Evolutionary conservation across 441 rosid species (phyloP).

Genomic region (Corymbia citriodora): DNA sequence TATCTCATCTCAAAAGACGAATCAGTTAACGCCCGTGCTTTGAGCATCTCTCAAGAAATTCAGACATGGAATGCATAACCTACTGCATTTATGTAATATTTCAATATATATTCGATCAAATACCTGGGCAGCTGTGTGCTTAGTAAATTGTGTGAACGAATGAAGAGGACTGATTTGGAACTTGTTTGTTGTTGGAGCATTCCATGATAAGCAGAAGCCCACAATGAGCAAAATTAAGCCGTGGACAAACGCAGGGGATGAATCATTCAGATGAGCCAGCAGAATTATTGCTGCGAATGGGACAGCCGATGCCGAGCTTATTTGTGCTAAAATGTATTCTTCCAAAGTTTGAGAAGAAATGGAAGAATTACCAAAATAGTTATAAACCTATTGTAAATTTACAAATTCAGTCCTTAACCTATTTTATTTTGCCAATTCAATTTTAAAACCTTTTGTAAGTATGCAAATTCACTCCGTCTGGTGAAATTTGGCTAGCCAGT

Average conservation of each 20-base stretch:
- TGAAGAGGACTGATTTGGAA: not conserved
- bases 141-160: not conserved
- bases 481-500: too few species aligned
- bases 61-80: not conserved
- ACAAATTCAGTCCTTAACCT: too few species aligned
- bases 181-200: not conserved
- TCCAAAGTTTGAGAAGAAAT: not conserved
- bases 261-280: not conserved
- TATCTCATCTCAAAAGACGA: not conserved
- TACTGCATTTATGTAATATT: too few species aligned
- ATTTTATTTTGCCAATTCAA: too few species aligned
- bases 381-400: too few species aligned
- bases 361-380: too few species aligned
- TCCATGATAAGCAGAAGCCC: not conserved
- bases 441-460: too few species aligned
- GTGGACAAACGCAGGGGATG: not conserved
- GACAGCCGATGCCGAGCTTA: not conserved
- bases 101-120: not conserved
- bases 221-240: not conserved
- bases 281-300: not conserved
- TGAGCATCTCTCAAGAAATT: not conserved
- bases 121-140: not conserved
- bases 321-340: not conserved
- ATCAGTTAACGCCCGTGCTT: not conserved
- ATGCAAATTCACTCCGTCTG: too few species aligned